Evolutionary conservation across 2,329 filamentous ascomycete species (phyloP).

Genomic region (Fusarium bactridioides): DNA sequence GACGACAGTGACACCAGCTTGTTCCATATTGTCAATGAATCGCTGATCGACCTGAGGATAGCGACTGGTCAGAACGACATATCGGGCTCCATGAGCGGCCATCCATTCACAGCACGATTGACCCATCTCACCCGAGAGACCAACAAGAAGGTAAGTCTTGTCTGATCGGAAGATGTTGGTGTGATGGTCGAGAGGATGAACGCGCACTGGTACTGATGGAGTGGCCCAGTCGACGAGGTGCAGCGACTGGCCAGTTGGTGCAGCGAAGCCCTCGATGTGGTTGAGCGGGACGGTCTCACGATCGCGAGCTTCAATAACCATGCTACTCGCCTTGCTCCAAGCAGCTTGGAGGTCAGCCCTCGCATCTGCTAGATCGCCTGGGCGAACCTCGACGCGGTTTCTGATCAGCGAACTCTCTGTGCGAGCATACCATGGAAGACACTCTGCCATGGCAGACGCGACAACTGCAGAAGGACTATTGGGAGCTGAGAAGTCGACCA

Average conservation of each 20-base stretch:
- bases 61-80: constrained; percentile 51
- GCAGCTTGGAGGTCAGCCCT: background rate
- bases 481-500: background rate
- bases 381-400: background rate
- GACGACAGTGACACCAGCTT: background rate
- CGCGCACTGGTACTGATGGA: background rate
- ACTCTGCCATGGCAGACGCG: background rate
- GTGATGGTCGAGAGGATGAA: background rate
- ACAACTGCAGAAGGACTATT: background rate
- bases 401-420: background rate
- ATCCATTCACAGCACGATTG: constrained; percentile 51
- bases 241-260: background rate
- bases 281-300: background rate
- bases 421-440: background rate
- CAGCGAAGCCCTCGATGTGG: background rate
- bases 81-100: constrained; percentile 47
- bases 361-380: background rate
- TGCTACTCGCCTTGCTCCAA: background rate
- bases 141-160: constrained; percentile 47
- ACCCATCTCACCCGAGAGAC: constrained; percentile 47
- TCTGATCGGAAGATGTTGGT: constrained; percentile 11
- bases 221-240: background rate
- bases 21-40: constrained; percentile 35
- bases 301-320: background rate
- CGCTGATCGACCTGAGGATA: constrained; percentile 37